Base-by-base conservation (phyloP, 495 filamentous ascomycete species). In the Trichoderma parareesei region DNA sequence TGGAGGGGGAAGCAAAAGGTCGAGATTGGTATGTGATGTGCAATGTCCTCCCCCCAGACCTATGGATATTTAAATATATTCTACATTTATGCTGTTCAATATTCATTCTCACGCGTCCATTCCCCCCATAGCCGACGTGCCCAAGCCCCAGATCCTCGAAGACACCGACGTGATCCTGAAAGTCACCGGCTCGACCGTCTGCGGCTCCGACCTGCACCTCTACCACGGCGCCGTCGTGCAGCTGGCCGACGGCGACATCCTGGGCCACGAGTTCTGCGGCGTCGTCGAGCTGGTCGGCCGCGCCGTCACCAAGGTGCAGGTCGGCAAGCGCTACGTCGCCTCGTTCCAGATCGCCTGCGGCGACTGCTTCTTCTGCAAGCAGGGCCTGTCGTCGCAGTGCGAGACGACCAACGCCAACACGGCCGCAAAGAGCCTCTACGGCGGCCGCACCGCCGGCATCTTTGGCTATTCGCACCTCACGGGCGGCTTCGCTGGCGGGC, bases 401-500 rank as follows among this genome's bases (percentile, higher is more conserved):
- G 89, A 92, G 66, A 81, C 77, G 61, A 96, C 92, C 18, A 93
- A 92, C 72, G 75, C 84, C 38, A 92, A 89, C 70, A 86, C 78
- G 8, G 79, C 87, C 62, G 79, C 82, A 61, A 85, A 89, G 68
- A 83, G 78, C 60, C 85, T 97, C 87, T 95, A 90, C 66, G 89
- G 88, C 13, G 79, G 81, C 9, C 78, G 80, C 20, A 90, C 89
- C 0, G 89, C 90, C 1, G 91, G 90, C 69, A 85, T 86, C 74
- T 90, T 89, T 67, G 87, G 87, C 0, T 90, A 89, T 73, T 82
- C 79, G n/a, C 87, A 85, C 68, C 90, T 96, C 70, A 90, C 89
- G 0, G 91, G 92, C 4, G 93, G 93, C 3, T 97, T 92, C 71
- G 90, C 92, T 11, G 92, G 92, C 49, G 91, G 92, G 0, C 92